Conservation (phyloP, 306 rosid genomes). For the Cucurbita maxima region DNA sequence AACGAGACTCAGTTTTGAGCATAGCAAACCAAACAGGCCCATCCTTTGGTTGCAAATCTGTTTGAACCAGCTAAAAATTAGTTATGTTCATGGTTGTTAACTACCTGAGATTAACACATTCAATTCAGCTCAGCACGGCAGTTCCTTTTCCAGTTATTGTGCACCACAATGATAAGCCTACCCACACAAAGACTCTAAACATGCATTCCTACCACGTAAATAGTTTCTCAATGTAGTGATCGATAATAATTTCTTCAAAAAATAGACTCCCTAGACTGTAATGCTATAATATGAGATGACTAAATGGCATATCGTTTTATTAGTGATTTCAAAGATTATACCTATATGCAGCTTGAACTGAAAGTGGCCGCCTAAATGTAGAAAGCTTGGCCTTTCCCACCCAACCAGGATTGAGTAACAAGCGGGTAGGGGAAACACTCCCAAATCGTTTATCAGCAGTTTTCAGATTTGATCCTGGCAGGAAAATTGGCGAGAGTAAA, state of each 20-base stretch:
- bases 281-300: neutral
- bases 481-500: neutral
- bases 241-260: neutral
- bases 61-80: neutral
- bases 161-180: neutral
- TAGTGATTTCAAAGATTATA: constrained; percentile 13
- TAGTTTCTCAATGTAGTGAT: neutral
- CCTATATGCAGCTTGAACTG: constrained; percentile 70
- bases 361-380: constrained; percentile 30
- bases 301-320: neutral
- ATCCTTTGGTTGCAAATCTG: neutral
- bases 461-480: constrained; percentile 31
- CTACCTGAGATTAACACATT: neutral
- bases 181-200: neutral
- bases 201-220: neutral
- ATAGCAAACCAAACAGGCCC: neutral
- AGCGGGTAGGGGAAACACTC: constrained; percentile 23
- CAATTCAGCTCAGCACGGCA: neutral
- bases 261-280: neutral
- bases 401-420: constrained; percentile 21
- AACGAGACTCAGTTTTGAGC: neutral
- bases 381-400: constrained; percentile 21
- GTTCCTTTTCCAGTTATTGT: neutral
- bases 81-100: neutral
- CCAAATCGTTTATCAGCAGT: constrained; percentile 20